phyloP scores from a whole-genome alignment of 2,329 filamentous ascomycete genomes.

The Atkinsonella hypoxylon region DNA sequence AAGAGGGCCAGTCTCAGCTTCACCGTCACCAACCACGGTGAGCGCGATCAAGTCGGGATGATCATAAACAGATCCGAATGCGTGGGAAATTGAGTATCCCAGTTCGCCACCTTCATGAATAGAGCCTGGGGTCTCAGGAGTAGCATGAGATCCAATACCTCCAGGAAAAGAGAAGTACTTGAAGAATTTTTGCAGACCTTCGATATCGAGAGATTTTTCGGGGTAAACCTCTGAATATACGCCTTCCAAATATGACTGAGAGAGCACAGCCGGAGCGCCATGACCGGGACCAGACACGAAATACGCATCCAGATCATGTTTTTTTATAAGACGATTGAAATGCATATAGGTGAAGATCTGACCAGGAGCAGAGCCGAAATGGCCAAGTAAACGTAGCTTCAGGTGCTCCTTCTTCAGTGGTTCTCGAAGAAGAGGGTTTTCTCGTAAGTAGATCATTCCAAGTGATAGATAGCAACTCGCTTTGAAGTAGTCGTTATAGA shows the following conservation, averaged over 20 bases:
- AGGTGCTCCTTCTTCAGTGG: slow-evolving; percentile 58
- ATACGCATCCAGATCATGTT: slow-evolving; percentile 60
- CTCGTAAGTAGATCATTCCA: slow-evolving; percentile 68
- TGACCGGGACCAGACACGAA: slow-evolving; percentile 70
- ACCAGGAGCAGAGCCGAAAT: slow-evolving; percentile 71
- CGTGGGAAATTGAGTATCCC: slow-evolving; percentile 70
- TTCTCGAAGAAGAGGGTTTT: slow-evolving; percentile 61
- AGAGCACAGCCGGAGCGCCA: slow-evolving; percentile 63
- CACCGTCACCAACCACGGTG: slow-evolving; percentile 70
- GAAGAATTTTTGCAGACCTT: slow-evolving; percentile 65
- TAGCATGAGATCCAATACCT: slow-evolving; percentile 66
- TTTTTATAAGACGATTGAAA: slow-evolving; percentile 72
- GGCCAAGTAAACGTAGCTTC: slow-evolving; percentile 62
- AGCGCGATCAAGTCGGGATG: slow-evolving; percentile 62
- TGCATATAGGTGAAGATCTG: slow-evolving; percentile 75
- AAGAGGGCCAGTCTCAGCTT: slow-evolving; percentile 69
- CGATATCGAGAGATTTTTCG: slow-evolving; percentile 54
- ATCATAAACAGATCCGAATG: slow-evolving; percentile 67
- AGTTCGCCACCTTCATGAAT: slow-evolving; percentile 72
- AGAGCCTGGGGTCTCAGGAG: slow-evolving; percentile 65
- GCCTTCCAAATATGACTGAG: slow-evolving; percentile 66
- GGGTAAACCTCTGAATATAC: slow-evolving; percentile 69
- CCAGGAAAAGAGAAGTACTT: slow-evolving; percentile 76
- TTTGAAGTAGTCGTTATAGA: slow-evolving; percentile 62
- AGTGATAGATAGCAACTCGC: slow-evolving; percentile 64